Percentiles rank a stretch among this genome's conserved stretches.
Evolutionary conservation across 1,284 basidiomycete genomes (phyloP).

Genomic region (Trichosporon faecale): DNA sequence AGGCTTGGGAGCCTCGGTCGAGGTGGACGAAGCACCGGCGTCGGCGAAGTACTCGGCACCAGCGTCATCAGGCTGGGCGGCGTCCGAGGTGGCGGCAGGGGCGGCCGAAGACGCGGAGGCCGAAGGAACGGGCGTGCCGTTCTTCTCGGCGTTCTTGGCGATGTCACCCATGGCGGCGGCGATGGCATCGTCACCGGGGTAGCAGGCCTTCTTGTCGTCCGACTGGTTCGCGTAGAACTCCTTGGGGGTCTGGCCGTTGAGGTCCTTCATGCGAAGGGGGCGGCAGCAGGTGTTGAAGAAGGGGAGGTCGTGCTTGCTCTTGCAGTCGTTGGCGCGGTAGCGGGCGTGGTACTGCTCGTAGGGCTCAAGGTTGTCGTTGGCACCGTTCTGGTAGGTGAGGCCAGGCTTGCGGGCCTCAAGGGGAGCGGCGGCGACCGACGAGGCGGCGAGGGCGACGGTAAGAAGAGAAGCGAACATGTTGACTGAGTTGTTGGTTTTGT

Average conservation of each 20-base stretch:
- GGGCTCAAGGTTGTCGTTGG: slow-evolving; percentile 53
- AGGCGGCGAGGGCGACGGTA: slow-evolving; percentile 58
- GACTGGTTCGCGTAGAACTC: slow-evolving; percentile 45
- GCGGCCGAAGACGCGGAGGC: background rate
- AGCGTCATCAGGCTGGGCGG: slow-evolving; percentile 22
- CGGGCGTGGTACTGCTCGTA: slow-evolving; percentile 66
- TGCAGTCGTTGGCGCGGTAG: slow-evolving; percentile 59
- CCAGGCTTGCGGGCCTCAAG: slow-evolving; percentile 54
- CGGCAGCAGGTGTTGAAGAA: slow-evolving; percentile 64
- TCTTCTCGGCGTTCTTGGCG: slow-evolving; percentile 21
- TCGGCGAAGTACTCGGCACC: slow-evolving; percentile 23
- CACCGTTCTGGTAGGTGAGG: slow-evolving; percentile 39
- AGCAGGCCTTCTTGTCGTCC: slow-evolving; percentile 53
- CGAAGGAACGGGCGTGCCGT: slow-evolving; percentile 14
- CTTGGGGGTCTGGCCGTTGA: slow-evolving; percentile 56
- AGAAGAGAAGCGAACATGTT: slow-evolving; percentile 52
- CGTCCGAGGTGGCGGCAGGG: slow-evolving; percentile 13
- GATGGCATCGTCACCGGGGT: slow-evolving; percentile 42
- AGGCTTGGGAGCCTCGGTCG: slow-evolving; percentile 13
- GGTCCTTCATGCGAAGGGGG: slow-evolving; percentile 59
- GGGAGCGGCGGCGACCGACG: slow-evolving; percentile 55
- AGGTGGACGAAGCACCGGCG: slow-evolving; percentile 20
- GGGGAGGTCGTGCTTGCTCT: slow-evolving; percentile 60
- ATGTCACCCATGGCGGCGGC: slow-evolving; percentile 31
- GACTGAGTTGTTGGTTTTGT: slow-evolving; percentile 16